Evolutionary conservation across 139 green algal genomes (phyloP).

Genomic region (Coelastrella sp.): DNA sequence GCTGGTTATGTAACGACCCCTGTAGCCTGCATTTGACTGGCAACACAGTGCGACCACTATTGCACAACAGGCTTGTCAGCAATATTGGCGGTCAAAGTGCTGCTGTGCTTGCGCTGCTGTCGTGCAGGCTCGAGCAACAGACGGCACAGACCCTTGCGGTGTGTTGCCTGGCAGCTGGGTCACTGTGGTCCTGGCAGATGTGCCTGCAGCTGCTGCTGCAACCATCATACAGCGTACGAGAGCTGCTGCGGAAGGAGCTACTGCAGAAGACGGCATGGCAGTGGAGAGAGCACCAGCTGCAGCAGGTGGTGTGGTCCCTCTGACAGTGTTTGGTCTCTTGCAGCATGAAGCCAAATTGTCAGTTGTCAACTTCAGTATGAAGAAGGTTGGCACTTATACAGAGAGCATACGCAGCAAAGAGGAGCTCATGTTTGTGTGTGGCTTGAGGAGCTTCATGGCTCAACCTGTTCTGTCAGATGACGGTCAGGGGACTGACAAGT

Average conservation of each 20-base stretch:
- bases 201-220: constrained; percentile 64
- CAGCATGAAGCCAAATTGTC: constrained; percentile 94
- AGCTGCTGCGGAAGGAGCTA: constrained; percentile 27
- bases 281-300: neutral
- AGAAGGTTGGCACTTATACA: constrained; percentile 60
- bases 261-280: constrained; percentile 6
- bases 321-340: constrained; percentile 85
- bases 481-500: constrained; percentile 78
- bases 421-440: constrained; percentile 79
- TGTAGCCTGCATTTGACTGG: too few species aligned
- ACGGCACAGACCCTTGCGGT: constrained; percentile 53
- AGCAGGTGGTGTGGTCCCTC: constrained; percentile 47
- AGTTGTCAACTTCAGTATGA: constrained; percentile 88
- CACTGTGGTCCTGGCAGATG: constrained; percentile 68
- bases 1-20: too few species aligned
- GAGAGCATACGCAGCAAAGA: constrained; percentile 86
- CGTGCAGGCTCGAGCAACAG: constrained; percentile 47
- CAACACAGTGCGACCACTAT: too few species aligned
- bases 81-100: too few species aligned
- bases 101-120: too few species aligned
- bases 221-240: constrained; percentile 60
- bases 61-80: too few species aligned
- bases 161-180: constrained; percentile 80
- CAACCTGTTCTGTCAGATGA: constrained; percentile 74
- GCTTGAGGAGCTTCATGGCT: constrained; percentile 55